Evolutionary conservation across 768 basidiomycete genomes (phyloP).

Genomic region (Mycena latifolia): DNA sequence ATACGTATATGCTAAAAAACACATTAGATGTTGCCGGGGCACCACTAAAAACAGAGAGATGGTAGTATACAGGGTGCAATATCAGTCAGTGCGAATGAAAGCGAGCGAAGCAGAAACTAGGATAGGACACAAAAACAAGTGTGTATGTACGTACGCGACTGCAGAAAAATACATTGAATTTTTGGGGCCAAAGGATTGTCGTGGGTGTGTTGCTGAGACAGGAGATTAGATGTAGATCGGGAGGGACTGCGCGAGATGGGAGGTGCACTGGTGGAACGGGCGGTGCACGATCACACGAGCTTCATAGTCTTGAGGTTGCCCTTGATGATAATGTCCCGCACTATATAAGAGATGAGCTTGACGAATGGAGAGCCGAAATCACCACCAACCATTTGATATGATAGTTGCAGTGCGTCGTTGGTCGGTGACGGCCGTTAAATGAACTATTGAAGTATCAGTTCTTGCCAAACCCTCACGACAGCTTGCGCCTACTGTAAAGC

Average conservation of each 20-base stretch:
- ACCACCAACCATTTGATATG: conserved; percentile 73
- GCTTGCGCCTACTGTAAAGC: conserved; percentile 67
- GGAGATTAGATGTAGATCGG: neutral
- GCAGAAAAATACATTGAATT: conserved; percentile 20
- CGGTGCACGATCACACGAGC: conserved; percentile 50
- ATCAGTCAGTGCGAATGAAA: conserved; percentile 10
- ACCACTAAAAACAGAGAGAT: conserved; percentile 27
- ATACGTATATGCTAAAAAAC: neutral
- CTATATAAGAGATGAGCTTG: conserved; percentile 46
- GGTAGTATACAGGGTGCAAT: conserved; percentile 21
- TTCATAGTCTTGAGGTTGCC: conserved; percentile 72
- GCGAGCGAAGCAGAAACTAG: conserved; percentile 37
- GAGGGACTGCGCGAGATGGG: too few species aligned
- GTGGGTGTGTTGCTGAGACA: neutral
- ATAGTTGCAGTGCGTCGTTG: conserved; percentile 79
- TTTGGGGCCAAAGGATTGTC: conserved; percentile 9
- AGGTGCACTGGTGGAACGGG: neutral
- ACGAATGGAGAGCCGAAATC: conserved; percentile 5
- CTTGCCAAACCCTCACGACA: neutral
- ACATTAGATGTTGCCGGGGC: conserved; percentile 27
- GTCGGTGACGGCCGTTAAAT: conserved; percentile 87
- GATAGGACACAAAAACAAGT: conserved; percentile 24
- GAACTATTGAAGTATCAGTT: conserved; percentile 60
- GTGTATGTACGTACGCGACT: conserved; percentile 6
- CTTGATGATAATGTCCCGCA: conserved; percentile 79